Base-by-base conservation (phyloP, 768 basidiomycete species). In the Mrakia gelida region DNA sequence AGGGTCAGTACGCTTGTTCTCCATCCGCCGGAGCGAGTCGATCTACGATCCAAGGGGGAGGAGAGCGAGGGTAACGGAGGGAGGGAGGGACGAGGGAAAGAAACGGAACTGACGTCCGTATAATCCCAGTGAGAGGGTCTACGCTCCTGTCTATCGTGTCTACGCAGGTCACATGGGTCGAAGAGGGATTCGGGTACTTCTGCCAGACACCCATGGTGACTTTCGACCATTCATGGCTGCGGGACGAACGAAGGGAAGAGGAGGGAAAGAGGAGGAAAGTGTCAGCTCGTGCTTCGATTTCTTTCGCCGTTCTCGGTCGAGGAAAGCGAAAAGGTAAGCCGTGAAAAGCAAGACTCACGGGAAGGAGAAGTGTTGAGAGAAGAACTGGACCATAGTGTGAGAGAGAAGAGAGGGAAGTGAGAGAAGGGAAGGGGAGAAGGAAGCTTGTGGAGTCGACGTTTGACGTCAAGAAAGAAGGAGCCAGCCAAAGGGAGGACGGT, bases 151-250 rank as follows among this genome's bases (percentile, higher is more conserved):
- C 71, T 23, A 79, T 79, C 26, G 78, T 79, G 32, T 79, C 78
- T 21, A 79, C 78, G 38, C 68, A 59, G 4, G 75, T 71, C 16
- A 79, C 78, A 34, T 79, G 78, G n/a, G 74, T 61, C 7, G 78
- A 71, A 21, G 71, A 28, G 11, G 74, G 74, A 38, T 79, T 79
- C 5, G 78, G 78, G 62, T 79, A 79, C 75, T 79, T 79, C 38
- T 79, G 78, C 78, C 78, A 79, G 16, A 79, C 70, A 23, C 78
- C 78, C 45, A 75, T 62, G 18, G 71, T 75, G 9, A 75, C 73
- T 26, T 75, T 75, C 16, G 73, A 30, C 78, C 78, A 79, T 54
- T 76, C 75, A n/a, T 79, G 78, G 1, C 78, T 79, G 74, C 11
- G 2, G 52, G 21, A 11, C n/a, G n/a, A n/a, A n/a, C n/a, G 23